These are phyloP conservation scores for Aspergillus caelatus DNA, from an alignment of 2,329 filamentous ascomycete species.

Conservation along the genomic window DNA sequence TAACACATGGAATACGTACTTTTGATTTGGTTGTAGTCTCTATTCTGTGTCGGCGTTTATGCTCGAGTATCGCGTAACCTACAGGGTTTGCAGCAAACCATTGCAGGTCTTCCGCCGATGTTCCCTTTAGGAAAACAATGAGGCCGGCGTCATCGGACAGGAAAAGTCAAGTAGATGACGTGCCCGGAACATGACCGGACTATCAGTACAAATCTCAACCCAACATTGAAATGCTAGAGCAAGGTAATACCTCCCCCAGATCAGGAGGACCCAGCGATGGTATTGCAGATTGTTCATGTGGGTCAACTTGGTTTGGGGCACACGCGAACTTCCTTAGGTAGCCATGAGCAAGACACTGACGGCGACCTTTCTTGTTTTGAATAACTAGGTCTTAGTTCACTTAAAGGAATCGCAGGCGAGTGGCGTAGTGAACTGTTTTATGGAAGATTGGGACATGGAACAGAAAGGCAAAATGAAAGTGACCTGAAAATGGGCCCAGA, in stretches of 20 bases:
- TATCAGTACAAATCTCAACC: neutral
- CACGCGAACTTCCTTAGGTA: neutral
- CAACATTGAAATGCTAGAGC: neutral
- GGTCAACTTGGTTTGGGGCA: neutral
- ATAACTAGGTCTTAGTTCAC: neutral
- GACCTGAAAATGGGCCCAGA: neutral
- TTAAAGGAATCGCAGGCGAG: neutral
- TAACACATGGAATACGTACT: conserved; percentile 1
- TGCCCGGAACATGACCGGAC: neutral
- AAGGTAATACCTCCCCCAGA: neutral
- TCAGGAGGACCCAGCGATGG: neutral
- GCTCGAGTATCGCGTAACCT: neutral
- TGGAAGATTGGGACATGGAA: neutral
- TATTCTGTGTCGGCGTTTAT: neutral
- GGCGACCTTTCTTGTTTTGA: neutral
- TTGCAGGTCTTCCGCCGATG: neutral
- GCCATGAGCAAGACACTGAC: neutral
- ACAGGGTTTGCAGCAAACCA: neutral
- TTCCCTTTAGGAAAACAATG: neutral
- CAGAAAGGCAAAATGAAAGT: neutral
- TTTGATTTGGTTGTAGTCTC: neutral
- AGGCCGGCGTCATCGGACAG: neutral
- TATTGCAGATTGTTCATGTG: neutral
- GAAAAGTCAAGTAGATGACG: neutral
- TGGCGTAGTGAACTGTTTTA: neutral